Percentiles rank a stretch among this genome's conserved stretches.
Evolutionary conservation across 1,139 yeast genomes (phyloP).

Genomic region (Geotrichum reessii): DNA sequence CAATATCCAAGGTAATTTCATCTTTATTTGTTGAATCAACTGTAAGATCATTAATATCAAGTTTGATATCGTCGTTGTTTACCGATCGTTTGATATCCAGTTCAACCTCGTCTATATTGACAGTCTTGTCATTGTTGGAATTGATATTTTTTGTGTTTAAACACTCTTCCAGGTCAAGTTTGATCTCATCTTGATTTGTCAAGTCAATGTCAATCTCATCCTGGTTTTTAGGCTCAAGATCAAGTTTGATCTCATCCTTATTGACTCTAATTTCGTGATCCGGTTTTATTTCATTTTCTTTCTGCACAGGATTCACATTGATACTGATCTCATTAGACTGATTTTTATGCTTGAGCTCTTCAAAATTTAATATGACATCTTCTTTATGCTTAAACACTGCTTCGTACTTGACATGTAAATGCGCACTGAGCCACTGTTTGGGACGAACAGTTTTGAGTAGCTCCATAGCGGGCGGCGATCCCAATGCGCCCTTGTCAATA

Average conservation of each 20-base stretch:
- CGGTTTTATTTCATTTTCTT: not conserved
- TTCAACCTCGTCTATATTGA: constrained; percentile 19
- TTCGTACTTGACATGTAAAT: constrained; percentile 68
- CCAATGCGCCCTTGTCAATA: constrained; percentile 54
- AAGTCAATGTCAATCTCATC: constrained; percentile 19
- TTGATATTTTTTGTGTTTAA: constrained; percentile 5
- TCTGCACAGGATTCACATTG: not conserved
- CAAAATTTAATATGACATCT: constrained; percentile 23
- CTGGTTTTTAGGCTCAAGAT: constrained; percentile 18
- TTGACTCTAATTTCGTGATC: not conserved
- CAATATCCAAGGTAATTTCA: constrained; percentile 2
- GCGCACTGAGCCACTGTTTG: constrained; percentile 79
- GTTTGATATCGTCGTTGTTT: not conserved
- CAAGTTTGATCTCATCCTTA: constrained; percentile 3
- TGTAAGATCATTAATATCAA: not conserved
- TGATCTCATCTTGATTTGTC: not conserved
- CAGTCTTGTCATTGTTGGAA: constrained; percentile 18
- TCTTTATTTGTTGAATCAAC: not conserved
- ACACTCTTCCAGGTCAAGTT: not conserved
- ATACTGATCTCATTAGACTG: not conserved
- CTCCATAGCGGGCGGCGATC: constrained; percentile 65
- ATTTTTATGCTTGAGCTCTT: constrained; percentile 6
- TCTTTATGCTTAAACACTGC: constrained; percentile 48
- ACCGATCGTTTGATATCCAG: not conserved
- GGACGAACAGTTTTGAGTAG: constrained; percentile 57